A percentile compares a stretch with the other conserved stretches of the same genome.
phyloP scores from a whole-genome alignment of 176 grass and related monocot species.

The Oryza longistaminata region DNA sequence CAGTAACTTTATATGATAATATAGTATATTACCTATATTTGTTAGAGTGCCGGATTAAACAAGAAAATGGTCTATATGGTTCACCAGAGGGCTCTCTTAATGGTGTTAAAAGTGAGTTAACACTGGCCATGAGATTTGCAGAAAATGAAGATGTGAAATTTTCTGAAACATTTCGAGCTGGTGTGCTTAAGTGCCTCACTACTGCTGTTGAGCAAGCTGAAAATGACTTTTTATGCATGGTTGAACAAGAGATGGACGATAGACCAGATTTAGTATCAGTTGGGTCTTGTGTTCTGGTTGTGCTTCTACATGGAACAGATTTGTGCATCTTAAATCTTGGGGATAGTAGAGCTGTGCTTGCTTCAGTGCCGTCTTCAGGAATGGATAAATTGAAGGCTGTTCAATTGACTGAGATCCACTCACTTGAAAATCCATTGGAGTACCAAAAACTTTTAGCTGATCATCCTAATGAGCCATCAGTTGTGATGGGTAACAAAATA shows the following conservation, averaged over 20 bases:
- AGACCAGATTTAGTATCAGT: conserved; percentile 96
- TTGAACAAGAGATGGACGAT: conserved; percentile 91
- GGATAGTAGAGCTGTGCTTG: conserved; percentile 95
- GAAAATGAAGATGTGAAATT: conserved; percentile 57
- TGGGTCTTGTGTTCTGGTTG: conserved; percentile 85
- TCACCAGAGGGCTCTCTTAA: conserved; percentile 29
- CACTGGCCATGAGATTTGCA: conserved; percentile 60
- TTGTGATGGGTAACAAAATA: conserved; percentile 73
- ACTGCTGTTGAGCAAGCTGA: conserved; percentile 90
- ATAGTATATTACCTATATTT: conserved; percentile 83
- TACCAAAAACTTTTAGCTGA: conserved; percentile 66
- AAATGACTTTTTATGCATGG: conserved; percentile 84
- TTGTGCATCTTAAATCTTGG: conserved; percentile 91
- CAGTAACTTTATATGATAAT: conserved; percentile 89
- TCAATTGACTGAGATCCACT: conserved; percentile 88
- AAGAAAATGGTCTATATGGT: conserved; percentile 38
- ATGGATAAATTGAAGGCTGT: conserved; percentile 51
- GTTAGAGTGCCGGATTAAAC: conserved; percentile 73
- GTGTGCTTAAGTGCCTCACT: conserved; percentile 78
- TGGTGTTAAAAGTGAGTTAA: conserved; percentile 63
- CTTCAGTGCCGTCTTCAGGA: conserved; percentile 48
- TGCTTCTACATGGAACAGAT: conserved; percentile 81
- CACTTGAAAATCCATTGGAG: conserved; percentile 70
- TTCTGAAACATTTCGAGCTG: conserved; percentile 64
- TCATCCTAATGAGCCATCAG: conserved; percentile 70